phyloP scores from a whole-genome alignment of 2,329 filamentous ascomycete species.

The Sclerotinia nivalis region DNA sequence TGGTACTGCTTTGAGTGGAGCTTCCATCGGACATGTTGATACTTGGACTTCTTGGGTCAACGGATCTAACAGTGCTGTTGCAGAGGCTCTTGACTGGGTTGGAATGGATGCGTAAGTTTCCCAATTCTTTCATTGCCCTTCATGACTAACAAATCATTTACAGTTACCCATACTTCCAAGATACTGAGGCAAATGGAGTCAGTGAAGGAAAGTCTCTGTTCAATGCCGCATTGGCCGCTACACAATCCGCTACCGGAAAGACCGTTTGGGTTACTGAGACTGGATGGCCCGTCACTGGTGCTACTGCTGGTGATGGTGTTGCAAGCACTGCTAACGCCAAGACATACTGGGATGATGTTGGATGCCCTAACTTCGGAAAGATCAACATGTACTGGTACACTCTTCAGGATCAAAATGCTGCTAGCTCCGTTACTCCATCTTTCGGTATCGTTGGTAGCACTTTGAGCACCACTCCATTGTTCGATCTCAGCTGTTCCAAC shows the following conservation, averaged over 20 bases:
- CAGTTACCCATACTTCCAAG: conserved; percentile 77
- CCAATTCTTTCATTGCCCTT: no score
- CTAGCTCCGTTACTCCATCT: conserved; percentile 61
- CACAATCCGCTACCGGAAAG: conserved; percentile 62
- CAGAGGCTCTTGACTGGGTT: conserved; percentile 72
- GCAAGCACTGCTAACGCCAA: conserved; percentile 68
- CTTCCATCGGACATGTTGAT: conserved; percentile 79
- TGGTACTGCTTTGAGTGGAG: conserved; percentile 58
- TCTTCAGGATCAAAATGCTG: conserved; percentile 63
- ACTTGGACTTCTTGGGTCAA: conserved; percentile 84
- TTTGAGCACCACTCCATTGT: conserved; percentile 57
- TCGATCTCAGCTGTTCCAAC: conserved; percentile 60
- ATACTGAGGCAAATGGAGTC: conserved; percentile 65
- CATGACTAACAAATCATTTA: neutral
- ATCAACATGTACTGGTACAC: conserved; percentile 76
- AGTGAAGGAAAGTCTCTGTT: conserved; percentile 66
- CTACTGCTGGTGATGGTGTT: conserved; percentile 60
- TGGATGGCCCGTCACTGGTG: conserved; percentile 77
- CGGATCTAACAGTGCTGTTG: conserved; percentile 67
- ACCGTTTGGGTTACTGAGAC: conserved; percentile 86
- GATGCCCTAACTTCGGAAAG: conserved; percentile 67
- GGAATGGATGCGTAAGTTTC: conserved; percentile 67
- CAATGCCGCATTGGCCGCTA: conserved; percentile 62
- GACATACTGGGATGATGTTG: conserved; percentile 78
- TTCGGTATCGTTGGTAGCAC: conserved; percentile 67